These are phyloP conservation scores for Aspergillus felis DNA, from an alignment of 2,329 filamentous ascomycete species.

Conservation along the genomic window DNA sequence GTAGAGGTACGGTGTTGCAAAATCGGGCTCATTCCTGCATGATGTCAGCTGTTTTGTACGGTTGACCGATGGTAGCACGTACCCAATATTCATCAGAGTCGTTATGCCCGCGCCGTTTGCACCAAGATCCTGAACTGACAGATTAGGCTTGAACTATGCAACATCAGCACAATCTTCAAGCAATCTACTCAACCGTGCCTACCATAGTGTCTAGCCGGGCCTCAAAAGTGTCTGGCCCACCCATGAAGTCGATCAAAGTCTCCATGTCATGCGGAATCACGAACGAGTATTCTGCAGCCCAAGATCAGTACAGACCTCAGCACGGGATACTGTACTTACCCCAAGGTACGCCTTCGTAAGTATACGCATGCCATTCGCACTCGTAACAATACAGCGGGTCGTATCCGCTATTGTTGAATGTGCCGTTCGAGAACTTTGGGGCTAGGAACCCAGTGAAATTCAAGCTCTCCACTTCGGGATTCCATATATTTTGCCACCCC, in stretches of 20 bases:
- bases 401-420: slow-evolving; percentile 44
- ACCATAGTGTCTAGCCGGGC: slow-evolving; percentile 56
- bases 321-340: slow-evolving; percentile 15
- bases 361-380: slow-evolving; percentile 62
- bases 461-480: slow-evolving; percentile 53
- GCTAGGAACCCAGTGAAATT: slow-evolving; percentile 56
- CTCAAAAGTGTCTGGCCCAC: slow-evolving; percentile 53
- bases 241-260: slow-evolving; percentile 51
- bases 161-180: not conserved
- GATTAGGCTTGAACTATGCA: slow-evolving; percentile 41
- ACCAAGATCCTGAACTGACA: slow-evolving; percentile 26
- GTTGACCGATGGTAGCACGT: not conserved
- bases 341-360: slow-evolving; percentile 61
- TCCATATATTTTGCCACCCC: slow-evolving; percentile 73
- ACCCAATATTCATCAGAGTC: slow-evolving; percentile 56
- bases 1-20: slow-evolving; percentile 65
- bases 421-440: slow-evolving; percentile 49
- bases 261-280: slow-evolving; percentile 63
- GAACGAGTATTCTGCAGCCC: slow-evolving; percentile 53
- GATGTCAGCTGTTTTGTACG: too few relatives aligned
- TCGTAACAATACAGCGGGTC: slow-evolving; percentile 56
- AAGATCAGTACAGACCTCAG: not conserved
- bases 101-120: slow-evolving; percentile 31
- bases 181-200: not conserved
- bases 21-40: slow-evolving; percentile 61